Evolutionary conservation across 1,284 basidiomycete genomes (phyloP).

Genomic region (Fistulinella cinereoalba): DNA sequence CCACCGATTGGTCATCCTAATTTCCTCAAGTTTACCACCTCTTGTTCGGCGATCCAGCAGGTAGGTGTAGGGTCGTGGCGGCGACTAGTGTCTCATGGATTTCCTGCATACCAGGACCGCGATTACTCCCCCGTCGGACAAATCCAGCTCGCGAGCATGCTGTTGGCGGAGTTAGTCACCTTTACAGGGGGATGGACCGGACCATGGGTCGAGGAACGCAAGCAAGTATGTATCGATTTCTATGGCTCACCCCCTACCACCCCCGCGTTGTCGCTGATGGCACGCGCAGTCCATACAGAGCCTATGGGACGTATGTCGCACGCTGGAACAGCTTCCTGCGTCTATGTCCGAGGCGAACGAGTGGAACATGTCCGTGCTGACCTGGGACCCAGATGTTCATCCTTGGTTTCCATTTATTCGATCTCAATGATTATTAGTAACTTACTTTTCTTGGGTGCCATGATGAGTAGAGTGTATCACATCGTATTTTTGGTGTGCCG

Average conservation of each 20-base stretch:
- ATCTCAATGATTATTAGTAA: too few relatives aligned
- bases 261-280: not conserved
- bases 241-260: too few relatives aligned
- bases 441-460: too few relatives aligned
- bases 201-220: slow-evolving; percentile 38
- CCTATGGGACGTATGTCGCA: slow-evolving; percentile 28
- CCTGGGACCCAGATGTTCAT: slow-evolving; percentile 42
- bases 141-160: slow-evolving; percentile 40
- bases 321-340: slow-evolving; percentile 32
- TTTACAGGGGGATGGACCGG: slow-evolving; percentile 36
- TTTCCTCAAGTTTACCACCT: slow-evolving; percentile 42
- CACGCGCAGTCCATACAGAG: slow-evolving; percentile 27
- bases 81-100: not conserved
- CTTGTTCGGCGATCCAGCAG: slow-evolving; percentile 37
- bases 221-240: slow-evolving; percentile 19
- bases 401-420: slow-evolving; percentile 55
- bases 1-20: slow-evolving; percentile 43
- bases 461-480: too few relatives aligned
- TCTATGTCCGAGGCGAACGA: slow-evolving; percentile 23
- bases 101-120: slow-evolving; percentile 24
- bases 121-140: slow-evolving; percentile 37
- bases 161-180: slow-evolving; percentile 35
- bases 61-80: slow-evolving; percentile 23
- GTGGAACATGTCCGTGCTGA: slow-evolving; percentile 34
- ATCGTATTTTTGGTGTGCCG: too few relatives aligned